Percentiles rank a stretch among this genome's conserved stretches.
Evolutionary conservation across 768 basidiomycete genomes (phyloP).

Genomic region (Boletus reticuloceps): DNA sequence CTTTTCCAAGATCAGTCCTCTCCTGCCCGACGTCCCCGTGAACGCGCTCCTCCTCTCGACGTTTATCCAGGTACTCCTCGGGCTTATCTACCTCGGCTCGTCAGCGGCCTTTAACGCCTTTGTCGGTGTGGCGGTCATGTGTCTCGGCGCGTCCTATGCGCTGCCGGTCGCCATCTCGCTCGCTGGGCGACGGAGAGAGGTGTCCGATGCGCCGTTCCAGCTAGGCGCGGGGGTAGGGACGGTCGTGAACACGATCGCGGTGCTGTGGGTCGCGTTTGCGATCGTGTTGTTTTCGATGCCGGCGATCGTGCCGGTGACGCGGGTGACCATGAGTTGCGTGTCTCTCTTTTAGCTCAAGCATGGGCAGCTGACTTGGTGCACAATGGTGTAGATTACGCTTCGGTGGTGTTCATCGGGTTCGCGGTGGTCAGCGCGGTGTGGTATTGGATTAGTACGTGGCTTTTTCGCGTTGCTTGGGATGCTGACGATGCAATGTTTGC

Average conservation of each 20-base stretch:
- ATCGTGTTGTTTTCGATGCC: conserved; percentile 71
- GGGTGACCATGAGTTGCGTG: conserved; percentile 44
- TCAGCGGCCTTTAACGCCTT: conserved; percentile 67
- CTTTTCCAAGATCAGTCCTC: conserved; percentile 46
- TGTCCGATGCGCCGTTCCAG: conserved; percentile 49
- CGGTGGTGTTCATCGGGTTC: conserved; percentile 66
- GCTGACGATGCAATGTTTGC: background rate
- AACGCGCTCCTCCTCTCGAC: conserved; percentile 62
- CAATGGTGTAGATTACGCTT: conserved; percentile 52
- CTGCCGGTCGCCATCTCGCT: conserved; percentile 60
- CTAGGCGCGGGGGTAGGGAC: conserved; percentile 43
- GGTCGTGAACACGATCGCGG: conserved; percentile 47
- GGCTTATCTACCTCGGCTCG: conserved; percentile 61
- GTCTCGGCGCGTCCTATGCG: conserved; percentile 60
- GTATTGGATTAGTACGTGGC: conserved; percentile 54
- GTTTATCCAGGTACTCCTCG: conserved; percentile 54
- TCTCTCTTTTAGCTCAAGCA: no score
- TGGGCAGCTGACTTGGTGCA: background rate
- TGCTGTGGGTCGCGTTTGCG: conserved; percentile 60
- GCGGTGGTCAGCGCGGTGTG: conserved; percentile 54
- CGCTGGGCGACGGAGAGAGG: conserved; percentile 39
- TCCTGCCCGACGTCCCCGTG: conserved; percentile 48
- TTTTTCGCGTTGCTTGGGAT: background rate
- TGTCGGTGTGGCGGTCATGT: conserved; percentile 64
- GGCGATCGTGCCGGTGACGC: conserved; percentile 53